Base-by-base conservation (phyloP, 805 yeast species). In the Candida alai region DNA sequence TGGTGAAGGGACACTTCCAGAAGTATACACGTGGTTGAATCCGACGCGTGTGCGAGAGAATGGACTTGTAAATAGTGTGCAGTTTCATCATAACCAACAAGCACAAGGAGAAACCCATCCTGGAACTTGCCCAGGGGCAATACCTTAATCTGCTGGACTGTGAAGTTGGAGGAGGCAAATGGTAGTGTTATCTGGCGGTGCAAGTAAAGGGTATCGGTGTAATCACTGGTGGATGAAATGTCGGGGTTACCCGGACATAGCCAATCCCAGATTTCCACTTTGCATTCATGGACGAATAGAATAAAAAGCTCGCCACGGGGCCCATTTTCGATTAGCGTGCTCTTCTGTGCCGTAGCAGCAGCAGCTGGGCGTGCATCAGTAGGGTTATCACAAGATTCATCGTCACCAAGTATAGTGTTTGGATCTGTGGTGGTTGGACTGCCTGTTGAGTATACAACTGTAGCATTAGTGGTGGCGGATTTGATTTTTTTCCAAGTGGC, bases 401-500 rank as follows among this genome's bases (percentile, higher is more conserved):
- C 37, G 5, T 21, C 31, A 11, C 24, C 20, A 24, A n/a, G 24
- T 14, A 13, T 18, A 12, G 27, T 27, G 19, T 23, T 36, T 6
- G 39, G 32, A 14, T 8, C 9, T n/a, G 36, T 6, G 13, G 16
- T 15, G 5, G 15, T 12, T 4, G 22, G 35, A 6, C 20, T 10
- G 12, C 11, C 18, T 14, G 20, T 34, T 15, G 32, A 14, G 9
- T 18, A n/a, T n/a, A n/a, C n/a, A 4, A 25, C 9, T 25, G 28
- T 21, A n/a, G 30, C 29, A 6, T 17, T 26, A 6, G 23, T 19
- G 10, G 65, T 51, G 4, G 59, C 64, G 34, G 57, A 64, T 42
- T 60, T 63, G 40, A 66, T 49, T 39, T 65, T 63, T 36, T 54
- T 58, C 68, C 70, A 65, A 1, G 71, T 54, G 19, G 70, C 72